These are phyloP conservation scores for Grifola frondosa DNA, from an alignment of 1,284 basidiomycete species.

Conservation along the genomic window DNA sequence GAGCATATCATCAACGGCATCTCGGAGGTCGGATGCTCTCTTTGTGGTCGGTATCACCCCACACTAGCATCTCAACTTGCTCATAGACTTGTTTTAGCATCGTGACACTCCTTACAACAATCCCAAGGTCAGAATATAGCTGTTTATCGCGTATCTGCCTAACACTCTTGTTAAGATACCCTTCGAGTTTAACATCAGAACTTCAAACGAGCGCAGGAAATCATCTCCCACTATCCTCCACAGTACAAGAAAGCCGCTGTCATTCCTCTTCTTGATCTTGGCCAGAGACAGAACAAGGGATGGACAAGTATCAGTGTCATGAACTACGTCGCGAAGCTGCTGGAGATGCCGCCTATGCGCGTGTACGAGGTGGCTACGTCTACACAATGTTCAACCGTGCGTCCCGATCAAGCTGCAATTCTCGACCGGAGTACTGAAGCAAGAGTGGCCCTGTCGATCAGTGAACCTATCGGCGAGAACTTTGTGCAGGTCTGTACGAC, in stretches of 20 bases:
- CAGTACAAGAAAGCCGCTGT: conserved; percentile 99
- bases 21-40: conserved; percentile 49
- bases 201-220: conserved; percentile 82
- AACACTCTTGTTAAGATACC: conserved; percentile 61
- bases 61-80: conserved; percentile 10
- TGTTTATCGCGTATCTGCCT: background rate
- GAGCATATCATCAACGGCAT: conserved; percentile 37
- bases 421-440: background rate
- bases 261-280: conserved; percentile 95
- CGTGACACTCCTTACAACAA: conserved; percentile 94
- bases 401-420: conserved; percentile 20
- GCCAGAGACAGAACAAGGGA: conserved; percentile 96
- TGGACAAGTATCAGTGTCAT: conserved; percentile 99
- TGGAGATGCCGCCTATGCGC: conserved; percentile 97
- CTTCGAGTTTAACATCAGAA: conserved; percentile 86
- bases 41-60: conserved; percentile 45
- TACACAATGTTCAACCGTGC: conserved; percentile 98
- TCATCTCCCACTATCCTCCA: conserved; percentile 90
- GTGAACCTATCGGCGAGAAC: conserved; percentile 92
- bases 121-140: conserved; percentile 55
- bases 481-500: conserved; percentile 99
- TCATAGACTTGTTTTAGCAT: conserved; percentile 54
- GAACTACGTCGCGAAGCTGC: conserved; percentile 93
- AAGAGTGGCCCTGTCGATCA: conserved; percentile 28
- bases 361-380: conserved; percentile 99